Base-by-base conservation (phyloP, 1,284 basidiomycete species). In the Crucibulum parvulum region DNA sequence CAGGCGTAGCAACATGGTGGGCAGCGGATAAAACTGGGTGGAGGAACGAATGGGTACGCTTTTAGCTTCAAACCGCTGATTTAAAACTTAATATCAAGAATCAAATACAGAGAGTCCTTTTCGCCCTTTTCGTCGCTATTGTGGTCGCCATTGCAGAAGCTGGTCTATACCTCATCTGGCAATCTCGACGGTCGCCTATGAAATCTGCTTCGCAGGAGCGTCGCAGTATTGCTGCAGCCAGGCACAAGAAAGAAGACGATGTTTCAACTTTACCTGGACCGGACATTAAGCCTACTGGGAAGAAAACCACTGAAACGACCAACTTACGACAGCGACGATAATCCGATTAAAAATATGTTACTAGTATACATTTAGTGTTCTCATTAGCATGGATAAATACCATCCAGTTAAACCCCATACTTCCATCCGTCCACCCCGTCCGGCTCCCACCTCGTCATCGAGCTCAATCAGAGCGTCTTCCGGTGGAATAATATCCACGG, bases 371-470 rank as follows among this genome's bases (percentile, higher is more conserved):
- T 77, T 74, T 61, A 89, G 66, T 39, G 70, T 76, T 60, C 78
- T 81, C 83, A 89, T 83, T 61, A 93, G 75, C 50, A 86, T 66
- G 51, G 82, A 85, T 52, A 92, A 77, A 75, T 92, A 93, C 91
- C 91, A 93, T 36, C 91, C 92, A 35, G 92, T 92, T 67, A 94
- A 75, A 0, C 92, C 92, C 91, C 92, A 94, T 18, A 93, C 84
- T 68, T 93, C 89, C 11, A 92, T 71, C 58, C 76, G 74, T 13
- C 79, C 81, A 47, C 75, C 73, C 53, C 71, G 69, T 16, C 78
- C 81, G 16, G 74, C 73, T 11, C 82, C 83, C 38, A 83, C 75
- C 61, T 84, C 82, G 55, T 81, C 79, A 70, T 61, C 50, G 39
- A n/a, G 50, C 37, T 16, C 51, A 38, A 56, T 58, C 13, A 24